Conservation (phyloP, 805 yeast species). For the Spathaspora hagerdaliae region DNA sequence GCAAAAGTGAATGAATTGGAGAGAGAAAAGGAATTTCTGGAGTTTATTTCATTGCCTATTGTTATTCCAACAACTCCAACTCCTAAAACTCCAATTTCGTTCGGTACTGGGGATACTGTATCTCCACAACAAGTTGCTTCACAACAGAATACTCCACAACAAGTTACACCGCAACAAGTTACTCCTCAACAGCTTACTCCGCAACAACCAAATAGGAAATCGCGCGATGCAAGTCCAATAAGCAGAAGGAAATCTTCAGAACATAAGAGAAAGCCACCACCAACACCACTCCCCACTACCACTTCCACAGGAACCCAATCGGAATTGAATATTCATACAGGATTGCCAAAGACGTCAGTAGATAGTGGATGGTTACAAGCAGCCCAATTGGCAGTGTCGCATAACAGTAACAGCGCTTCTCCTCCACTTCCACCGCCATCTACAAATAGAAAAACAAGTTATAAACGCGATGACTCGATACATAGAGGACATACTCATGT, state of each 20-base stretch:
- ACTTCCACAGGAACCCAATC: conserved; percentile 1
- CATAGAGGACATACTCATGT: background rate
- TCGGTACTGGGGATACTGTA: background rate
- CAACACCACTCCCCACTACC: conserved; percentile 8
- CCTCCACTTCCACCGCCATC: conserved; percentile 9
- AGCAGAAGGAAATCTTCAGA: background rate
- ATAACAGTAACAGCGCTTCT: conserved; percentile 11
- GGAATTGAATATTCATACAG: conserved; percentile 27
- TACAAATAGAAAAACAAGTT: conserved; percentile 32
- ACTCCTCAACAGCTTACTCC: conserved; percentile 2
- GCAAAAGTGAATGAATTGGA: conserved; percentile 49
- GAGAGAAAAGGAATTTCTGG: conserved; percentile 18
- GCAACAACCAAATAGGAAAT: conserved; percentile 5
- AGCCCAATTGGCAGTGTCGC: conserved; percentile 40
- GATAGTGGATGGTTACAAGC: conserved; percentile 35
- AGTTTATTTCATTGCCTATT: conserved; percentile 2
- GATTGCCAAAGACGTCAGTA: conserved; percentile 15
- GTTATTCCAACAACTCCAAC: background rate
- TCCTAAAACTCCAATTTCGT: background rate
- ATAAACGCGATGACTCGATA: conserved; percentile 23
- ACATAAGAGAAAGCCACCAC: conserved; percentile 27
- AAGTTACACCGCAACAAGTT: conserved; percentile 1
- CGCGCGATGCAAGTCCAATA: background rate
- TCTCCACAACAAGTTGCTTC: background rate
- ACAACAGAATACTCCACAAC: conserved; percentile 5